Evolutionary conservation across 306 rosid species (phyloP).

Genomic region (Gillenia trifoliata): DNA sequence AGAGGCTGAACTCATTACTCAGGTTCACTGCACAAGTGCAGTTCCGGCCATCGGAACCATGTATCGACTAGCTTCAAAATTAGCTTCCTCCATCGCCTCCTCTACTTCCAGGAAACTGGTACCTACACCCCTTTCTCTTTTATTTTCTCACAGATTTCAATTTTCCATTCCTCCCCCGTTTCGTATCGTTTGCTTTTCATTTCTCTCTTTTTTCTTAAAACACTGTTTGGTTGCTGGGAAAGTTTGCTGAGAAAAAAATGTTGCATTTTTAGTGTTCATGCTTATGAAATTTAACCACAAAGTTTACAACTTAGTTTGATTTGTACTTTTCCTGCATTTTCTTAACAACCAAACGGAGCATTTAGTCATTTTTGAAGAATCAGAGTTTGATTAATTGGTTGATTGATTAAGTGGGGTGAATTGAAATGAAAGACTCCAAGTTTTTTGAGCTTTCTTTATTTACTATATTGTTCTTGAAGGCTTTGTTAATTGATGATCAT

Average conservation of each 20-base stretch:
- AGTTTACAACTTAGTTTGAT: too few species aligned
- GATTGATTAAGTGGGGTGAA: background rate
- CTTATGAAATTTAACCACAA: too few species aligned
- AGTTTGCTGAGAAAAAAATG: background rate
- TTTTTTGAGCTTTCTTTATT: background rate
- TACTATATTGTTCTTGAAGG: background rate
- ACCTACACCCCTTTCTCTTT: constrained; percentile 10
- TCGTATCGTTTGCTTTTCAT: background rate
- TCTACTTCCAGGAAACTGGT: constrained; percentile 53
- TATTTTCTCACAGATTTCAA: background rate
- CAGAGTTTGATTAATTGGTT: background rate
- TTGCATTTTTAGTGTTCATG: too few species aligned
- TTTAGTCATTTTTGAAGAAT: background rate
- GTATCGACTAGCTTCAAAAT: constrained; percentile 69
- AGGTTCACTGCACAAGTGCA: too few species aligned
- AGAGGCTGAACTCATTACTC: too few species aligned
- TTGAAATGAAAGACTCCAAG: background rate
- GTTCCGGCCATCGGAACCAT: constrained; percentile 45
- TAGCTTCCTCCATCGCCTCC: constrained; percentile 70
- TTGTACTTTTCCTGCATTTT: too few species aligned
- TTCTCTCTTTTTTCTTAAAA: background rate
- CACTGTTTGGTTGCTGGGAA: background rate
- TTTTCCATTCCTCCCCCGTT: background rate
- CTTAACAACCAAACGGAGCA: background rate
- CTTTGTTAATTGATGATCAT: background rate